Percentiles rank a stretch among this genome's conserved stretches.
Conservation (phyloP, 495 filamentous ascomycete genomes). For the Schizothecium vesticola region DNA sequence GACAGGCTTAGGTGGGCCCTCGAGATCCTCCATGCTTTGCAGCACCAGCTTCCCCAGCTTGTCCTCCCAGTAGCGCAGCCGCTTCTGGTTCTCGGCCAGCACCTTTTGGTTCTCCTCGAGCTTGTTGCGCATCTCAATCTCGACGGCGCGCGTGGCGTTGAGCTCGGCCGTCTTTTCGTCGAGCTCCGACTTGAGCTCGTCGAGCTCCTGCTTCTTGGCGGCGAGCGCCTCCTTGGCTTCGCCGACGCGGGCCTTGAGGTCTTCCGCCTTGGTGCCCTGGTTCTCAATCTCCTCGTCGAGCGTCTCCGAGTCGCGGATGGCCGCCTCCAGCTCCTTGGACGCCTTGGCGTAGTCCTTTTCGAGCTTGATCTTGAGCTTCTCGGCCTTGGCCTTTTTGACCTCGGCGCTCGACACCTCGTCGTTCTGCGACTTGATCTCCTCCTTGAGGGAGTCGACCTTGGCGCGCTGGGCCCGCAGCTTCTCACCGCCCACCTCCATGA, state of each 20-base stretch:
- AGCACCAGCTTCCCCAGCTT: slow-evolving; percentile 75
- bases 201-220: slow-evolving; percentile 73
- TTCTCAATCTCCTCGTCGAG: slow-evolving; percentile 70
- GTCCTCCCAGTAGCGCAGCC: slow-evolving; percentile 77
- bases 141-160: slow-evolving; percentile 81
- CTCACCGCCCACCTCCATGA: slow-evolving; percentile 96
- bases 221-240: slow-evolving; percentile 79
- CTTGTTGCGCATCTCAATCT: slow-evolving; percentile 98
- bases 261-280: slow-evolving; percentile 69
- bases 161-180: slow-evolving; percentile 82
- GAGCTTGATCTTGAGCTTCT: slow-evolving; percentile 85
- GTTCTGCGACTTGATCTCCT: slow-evolving; percentile 72
- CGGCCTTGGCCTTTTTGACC: slow-evolving; percentile 78
- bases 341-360: slow-evolving; percentile 72
- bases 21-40: slow-evolving; percentile 70
- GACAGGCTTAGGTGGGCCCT: slow-evolving; percentile 14
- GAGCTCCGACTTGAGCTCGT: slow-evolving; percentile 72
- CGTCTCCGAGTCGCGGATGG: slow-evolving; percentile 64
- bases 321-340: slow-evolving; percentile 66
- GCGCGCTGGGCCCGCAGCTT: slow-evolving; percentile 83
- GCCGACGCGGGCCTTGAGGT: slow-evolving; percentile 67
- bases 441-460: slow-evolving; percentile 87
- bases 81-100: slow-evolving; percentile 79
- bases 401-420: slow-evolving; percentile 82
- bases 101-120: slow-evolving; percentile 93